These are phyloP conservation scores for Rhododendron vialii DNA, from an alignment of 148 eudicot genomes.

Conservation along the genomic window DNA sequence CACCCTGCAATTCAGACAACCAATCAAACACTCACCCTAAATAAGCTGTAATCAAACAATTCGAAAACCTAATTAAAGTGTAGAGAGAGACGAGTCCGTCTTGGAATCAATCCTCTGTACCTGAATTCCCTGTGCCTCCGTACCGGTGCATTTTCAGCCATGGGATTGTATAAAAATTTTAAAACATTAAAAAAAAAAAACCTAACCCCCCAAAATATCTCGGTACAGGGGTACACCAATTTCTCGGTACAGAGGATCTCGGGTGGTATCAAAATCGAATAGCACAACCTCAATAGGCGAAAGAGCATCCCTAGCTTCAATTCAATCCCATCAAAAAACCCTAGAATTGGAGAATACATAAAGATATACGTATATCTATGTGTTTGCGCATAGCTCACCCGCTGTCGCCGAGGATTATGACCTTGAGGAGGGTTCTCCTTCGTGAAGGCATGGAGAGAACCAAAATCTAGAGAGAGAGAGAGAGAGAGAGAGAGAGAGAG, in stretches of 20 bases:
- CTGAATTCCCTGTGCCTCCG: not conserved
- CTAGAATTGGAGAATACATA: constrained; percentile 1
- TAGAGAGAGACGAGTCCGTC: not conserved
- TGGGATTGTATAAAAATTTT: not conserved
- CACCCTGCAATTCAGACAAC: constrained; percentile 59
- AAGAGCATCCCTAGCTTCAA: not conserved
- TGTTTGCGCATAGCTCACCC: constrained; percentile 39
- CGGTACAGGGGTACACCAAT: not conserved
- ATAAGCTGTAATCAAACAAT: not conserved
- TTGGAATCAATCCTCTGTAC: not conserved
- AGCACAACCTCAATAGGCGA: not conserved
- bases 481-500: constrained; percentile 23
- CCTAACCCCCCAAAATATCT: not conserved
- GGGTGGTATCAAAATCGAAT: not conserved
- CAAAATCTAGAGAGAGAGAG: constrained; percentile 20
- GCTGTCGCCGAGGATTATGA: constrained; percentile 97
- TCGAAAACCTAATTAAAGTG: not conserved
- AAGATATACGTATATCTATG: not conserved
- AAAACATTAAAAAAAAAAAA: not conserved
- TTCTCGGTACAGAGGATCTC: not conserved
- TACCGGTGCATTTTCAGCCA: not conserved
- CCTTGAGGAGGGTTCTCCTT: constrained; percentile 85
- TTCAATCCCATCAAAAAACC: not conserved
- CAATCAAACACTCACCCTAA: not conserved
- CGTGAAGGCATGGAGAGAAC: constrained; percentile 65